Base-by-base conservation (phyloP, 2,329 filamentous ascomycete genomes). In the Plectosphaerella cucumerina region DNA sequence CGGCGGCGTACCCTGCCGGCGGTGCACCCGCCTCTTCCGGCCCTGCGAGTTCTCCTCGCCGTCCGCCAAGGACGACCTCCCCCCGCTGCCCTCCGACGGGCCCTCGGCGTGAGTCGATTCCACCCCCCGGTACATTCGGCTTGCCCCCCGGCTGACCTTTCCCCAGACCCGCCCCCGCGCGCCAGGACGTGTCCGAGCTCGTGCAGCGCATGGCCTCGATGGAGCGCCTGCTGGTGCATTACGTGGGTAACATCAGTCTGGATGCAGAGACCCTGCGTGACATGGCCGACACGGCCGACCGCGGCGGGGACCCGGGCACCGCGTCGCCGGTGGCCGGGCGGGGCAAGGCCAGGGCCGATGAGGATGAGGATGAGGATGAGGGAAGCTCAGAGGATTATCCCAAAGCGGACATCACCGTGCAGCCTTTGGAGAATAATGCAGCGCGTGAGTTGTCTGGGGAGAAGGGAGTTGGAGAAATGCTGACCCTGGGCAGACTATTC, bases 1-100 rank as follows among this genome's bases (percentile, higher is more conserved):
- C 57, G 78, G 77, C 44, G 78, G 77, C 47, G 68, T 77, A 17
- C 78, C 78, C 2, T 81, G 77, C 58, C 73, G 75, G 44, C 66
- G 78, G 50, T 81, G 77, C 59, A 67, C 72, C 51, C 75, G 74
- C 52, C 72, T 79, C 56, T 72, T 71, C 52, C 71, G 77, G 42
- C 71, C 72, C 57, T 80, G 77, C 61, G 68, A 74, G 52, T 79
- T 79, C 56, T 69, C 67, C 2, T 64, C 68, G 10, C 69, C 62
- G 18, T 57, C 61, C 22, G 64, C 58, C 31, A 56, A 60, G 53
- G 63, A 65, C 52, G 60, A 59, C 21, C 63, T 54, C 35, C 50
- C 39, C n/a, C n/a, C n/a, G 39, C n/a, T 20, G n/a, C 39, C 17
- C 54, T 44, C 53, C 5, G 55, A 54, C 22, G 37, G 34, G 35